Evolutionary conservation across 768 basidiomycete genomes (phyloP).

Genomic region (Gymnopilus dilepis): DNA sequence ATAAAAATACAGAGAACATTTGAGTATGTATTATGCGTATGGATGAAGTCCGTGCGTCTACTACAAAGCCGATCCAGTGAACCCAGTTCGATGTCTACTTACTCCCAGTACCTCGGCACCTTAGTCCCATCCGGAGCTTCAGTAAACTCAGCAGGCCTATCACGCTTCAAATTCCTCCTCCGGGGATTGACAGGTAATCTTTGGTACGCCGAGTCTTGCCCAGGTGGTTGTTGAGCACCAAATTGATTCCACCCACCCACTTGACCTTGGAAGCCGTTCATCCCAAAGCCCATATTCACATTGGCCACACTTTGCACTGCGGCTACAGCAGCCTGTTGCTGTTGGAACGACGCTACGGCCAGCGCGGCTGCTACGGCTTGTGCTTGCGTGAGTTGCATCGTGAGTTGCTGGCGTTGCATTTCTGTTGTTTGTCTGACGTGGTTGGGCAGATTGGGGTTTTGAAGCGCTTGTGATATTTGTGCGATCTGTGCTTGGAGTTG

Average conservation of each 20-base stretch:
- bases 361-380: conserved; percentile 73
- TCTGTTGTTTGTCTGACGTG: conserved; percentile 81
- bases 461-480: conserved; percentile 81
- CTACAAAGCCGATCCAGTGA: background rate
- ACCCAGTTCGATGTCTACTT: conserved; percentile 19
- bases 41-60: background rate
- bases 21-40: conserved; percentile 14
- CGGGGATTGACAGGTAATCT: conserved; percentile 82
- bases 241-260: conserved; percentile 51
- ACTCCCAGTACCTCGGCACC: conserved; percentile 81
- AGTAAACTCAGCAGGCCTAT: conserved; percentile 84
- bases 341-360: conserved; percentile 62
- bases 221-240: conserved; percentile 65
- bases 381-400: conserved; percentile 80
- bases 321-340: conserved; percentile 41
- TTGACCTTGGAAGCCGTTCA: conserved; percentile 46
- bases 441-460: conserved; percentile 74
- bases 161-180: conserved; percentile 77
- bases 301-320: conserved; percentile 40
- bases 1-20: conserved; percentile 16
- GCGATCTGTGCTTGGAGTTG: conserved; percentile 84
- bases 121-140: conserved; percentile 68
- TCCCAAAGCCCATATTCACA: conserved; percentile 40
- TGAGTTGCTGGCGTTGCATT: conserved; percentile 82
- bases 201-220: conserved; percentile 87